Evolutionary conservation across 2,329 filamentous ascomycete genomes (phyloP), one percentile per base, ranked within the genome.

Genomic region (Coniochaeta sp.): DNA sequence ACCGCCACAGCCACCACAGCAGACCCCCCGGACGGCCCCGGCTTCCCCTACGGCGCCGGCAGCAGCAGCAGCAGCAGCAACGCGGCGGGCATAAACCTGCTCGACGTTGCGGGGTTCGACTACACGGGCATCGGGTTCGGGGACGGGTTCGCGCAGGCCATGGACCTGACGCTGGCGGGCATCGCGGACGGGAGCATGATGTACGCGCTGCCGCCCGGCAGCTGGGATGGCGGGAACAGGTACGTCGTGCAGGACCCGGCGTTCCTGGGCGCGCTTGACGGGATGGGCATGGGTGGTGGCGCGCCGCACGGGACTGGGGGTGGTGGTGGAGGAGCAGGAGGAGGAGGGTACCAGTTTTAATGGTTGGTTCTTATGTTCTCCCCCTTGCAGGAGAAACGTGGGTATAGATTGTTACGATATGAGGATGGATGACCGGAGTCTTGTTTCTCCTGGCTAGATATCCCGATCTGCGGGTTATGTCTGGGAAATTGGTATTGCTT

Each of bases 91-190:
- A 12, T 36, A 9, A 14, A 36, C 19, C 28, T 19, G 34, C 26
- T 31, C 16, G 34, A 40, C 56, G 24, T 24, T 6, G 62, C 63
- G 11, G 73, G 75, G 38, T 70, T 77, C 36, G 72, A 73, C 60
- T 74, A 73, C 60, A 52, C 47, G 47, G 54, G 54, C 54, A 64
- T 65, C 50, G 70, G 62, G 47, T 66, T 77, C 22, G 73, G 72
- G 24, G 74, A 76, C 59, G 75, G 74, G 14, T 75, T 77, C 59
- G 74, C 75, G 58, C 74, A 78, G 59, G 76, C 76, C n/a, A 72
- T 78, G 72, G 76, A 76, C 43, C 68, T 77, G 60, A 77, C 76
- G 2, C 65, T 78, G 43, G 72, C 71, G 12, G 75, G 71, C 6
- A 70, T 76, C 17, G 67, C 66, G 9, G 70, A 68, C 56, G 69